Conservation (phyloP, 768 basidiomycete species). For the Trametes maxima region DNA sequence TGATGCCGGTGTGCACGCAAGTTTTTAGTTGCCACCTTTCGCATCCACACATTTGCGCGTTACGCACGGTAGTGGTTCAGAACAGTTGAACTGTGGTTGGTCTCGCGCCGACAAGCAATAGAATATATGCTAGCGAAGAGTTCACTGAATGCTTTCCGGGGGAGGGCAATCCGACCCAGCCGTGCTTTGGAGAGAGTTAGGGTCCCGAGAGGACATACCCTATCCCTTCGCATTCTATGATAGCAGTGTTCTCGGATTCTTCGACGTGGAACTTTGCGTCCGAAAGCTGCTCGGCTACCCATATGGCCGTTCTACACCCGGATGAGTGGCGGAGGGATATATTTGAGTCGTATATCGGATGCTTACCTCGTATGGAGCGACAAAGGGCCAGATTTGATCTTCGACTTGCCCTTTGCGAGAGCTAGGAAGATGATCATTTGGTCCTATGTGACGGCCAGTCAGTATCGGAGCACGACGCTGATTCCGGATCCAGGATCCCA, state of each 20-base stretch:
- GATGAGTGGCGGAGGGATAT: background rate
- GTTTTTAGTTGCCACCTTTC: too few relatives aligned
- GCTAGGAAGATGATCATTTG: constrained; percentile 81
- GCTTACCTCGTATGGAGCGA: constrained; percentile 68
- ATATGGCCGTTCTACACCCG: constrained; percentile 60
- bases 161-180: too few relatives aligned
- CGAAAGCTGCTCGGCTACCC: constrained; percentile 69
- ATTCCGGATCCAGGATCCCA: background rate
- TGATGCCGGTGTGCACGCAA: background rate
- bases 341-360: constrained; percentile 35
- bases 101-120: too few relatives aligned
- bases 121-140: too few relatives aligned
- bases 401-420: constrained; percentile 65
- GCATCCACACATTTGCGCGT: too few relatives aligned
- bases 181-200: background rate
- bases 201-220: constrained; percentile 38
- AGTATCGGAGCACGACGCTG: background rate
- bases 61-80: too few relatives aligned
- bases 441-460: constrained; percentile 49
- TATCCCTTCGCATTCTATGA: constrained; percentile 69
- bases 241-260: constrained; percentile 44
- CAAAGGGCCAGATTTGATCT: constrained; percentile 56
- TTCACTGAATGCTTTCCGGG: too few relatives aligned
- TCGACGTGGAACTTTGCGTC: constrained; percentile 62
- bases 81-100: too few relatives aligned